Evolutionary conservation across 768 basidiomycete genomes (phyloP), one percentile per base, ranked within the genome.

Genomic region (Mycena filopes): DNA sequence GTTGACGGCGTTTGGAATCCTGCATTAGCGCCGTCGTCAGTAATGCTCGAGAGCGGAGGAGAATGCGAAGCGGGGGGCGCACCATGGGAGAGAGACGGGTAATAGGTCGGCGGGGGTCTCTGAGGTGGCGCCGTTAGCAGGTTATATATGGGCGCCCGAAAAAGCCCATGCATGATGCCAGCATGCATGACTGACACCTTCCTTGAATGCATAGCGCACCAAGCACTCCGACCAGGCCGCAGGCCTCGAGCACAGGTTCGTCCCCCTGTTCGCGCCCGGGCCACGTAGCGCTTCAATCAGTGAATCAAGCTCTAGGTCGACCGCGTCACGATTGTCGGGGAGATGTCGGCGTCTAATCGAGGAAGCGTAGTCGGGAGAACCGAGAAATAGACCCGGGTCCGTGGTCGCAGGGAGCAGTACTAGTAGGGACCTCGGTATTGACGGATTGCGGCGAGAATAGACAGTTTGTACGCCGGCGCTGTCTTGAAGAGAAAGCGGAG

Each of bases 341-440:
- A 56, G 29, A 63, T 56, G 29, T 63, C 55, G 61, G 61, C 36
- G 46, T 54, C 36, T 31, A 31, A 50, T 50, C 29, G 36, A 18
- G 4, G 12, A 45, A 16, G 16, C 23, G 11, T n/a, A n/a, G n/a
- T n/a, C n/a, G n/a, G n/a, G n/a, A 33, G 42, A 18, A 55, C 55
- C 53, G 42, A 15, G 13, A 55, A 55, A 63, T 48, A 63, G 21
- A 40, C 43, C 41, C 10, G 20, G 61, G 41, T 55, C 31, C 31
- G 31, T n/a, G n/a, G n/a, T n/a, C n/a, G n/a, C n/a, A n/a, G n/a
- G n/a, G n/a, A n/a, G n/a, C n/a, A n/a, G n/a, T n/a, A n/a, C n/a
- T n/a, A n/a, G n/a, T n/a, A n/a, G n/a, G n/a, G n/a, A n/a, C n/a
- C n/a, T n/a, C n/a, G n/a, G n/a, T n/a, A n/a, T n/a, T n/a, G n/a